These are phyloP conservation scores for Diaporthe ilicicola DNA, from an alignment of 2,329 filamentous ascomycete genomes.

Conservation along the genomic window DNA sequence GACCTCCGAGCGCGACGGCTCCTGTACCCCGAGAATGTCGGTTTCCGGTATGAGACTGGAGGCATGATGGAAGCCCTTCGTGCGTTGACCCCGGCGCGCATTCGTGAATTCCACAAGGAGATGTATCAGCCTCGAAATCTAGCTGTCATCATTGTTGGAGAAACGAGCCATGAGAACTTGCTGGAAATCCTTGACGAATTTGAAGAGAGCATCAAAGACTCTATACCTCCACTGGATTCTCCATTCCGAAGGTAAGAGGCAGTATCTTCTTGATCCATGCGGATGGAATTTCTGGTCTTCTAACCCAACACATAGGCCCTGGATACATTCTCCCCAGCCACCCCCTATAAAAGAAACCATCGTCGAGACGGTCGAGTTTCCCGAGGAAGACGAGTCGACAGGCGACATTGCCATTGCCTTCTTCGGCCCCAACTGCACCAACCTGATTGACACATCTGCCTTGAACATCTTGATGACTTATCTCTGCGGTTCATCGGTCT, in stretches of 20 bases:
- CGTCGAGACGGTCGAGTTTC: constrained; percentile 85
- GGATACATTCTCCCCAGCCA: constrained; percentile 87
- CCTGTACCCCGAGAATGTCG: constrained; percentile 87
- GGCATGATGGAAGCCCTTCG: constrained; percentile 94
- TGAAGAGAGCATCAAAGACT: constrained; percentile 83
- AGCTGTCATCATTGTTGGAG: constrained; percentile 89
- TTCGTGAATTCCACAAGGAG: constrained; percentile 91
- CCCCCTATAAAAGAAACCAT: constrained; percentile 76
- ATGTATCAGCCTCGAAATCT: constrained; percentile 99
- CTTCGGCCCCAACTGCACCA: constrained; percentile 83
- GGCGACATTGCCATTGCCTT: constrained; percentile 89
- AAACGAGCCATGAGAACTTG: constrained; percentile 84
- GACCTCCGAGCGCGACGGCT: constrained; percentile 81
- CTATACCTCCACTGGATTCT: constrained; percentile 77
- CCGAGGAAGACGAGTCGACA: constrained; percentile 93
- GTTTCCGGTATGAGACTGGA: constrained; percentile 97
- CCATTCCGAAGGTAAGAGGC: constrained; percentile 72
- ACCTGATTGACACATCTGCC: constrained; percentile 74
- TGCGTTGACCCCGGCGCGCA: constrained; percentile 85
- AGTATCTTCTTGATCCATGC: not conserved
- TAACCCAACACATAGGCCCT: constrained; percentile 62
- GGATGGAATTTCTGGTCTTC: not conserved
- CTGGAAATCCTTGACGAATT: constrained; percentile 86
- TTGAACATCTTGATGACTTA: constrained; percentile 85
- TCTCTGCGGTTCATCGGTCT: constrained; percentile 91